A percentile compares a stretch with the other conserved stretches of the same genome.
These are phyloP conservation scores for Tetrapyrgos nigripes DNA, from an alignment of 1,284 basidiomycete species.

Conservation along the genomic window DNA sequence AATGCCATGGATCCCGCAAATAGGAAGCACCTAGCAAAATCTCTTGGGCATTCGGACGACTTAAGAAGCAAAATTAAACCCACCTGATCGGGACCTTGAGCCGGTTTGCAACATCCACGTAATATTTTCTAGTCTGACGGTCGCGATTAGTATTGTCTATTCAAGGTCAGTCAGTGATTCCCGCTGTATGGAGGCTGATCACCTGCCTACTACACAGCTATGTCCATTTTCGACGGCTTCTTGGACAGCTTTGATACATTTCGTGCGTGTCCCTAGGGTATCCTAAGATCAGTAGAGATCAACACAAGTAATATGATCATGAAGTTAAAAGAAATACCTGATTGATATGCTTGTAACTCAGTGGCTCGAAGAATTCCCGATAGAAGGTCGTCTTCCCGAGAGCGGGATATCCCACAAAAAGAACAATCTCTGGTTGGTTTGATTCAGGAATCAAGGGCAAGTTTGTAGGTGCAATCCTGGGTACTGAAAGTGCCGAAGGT, in stretches of 20 bases:
- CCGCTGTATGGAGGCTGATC: neutral
- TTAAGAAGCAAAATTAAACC: conserved; percentile 43
- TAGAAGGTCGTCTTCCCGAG: conserved; percentile 90
- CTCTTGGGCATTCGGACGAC: neutral
- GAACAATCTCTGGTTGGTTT: conserved; percentile 61
- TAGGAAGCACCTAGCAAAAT: conserved; percentile 66
- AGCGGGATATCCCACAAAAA: conserved; percentile 90
- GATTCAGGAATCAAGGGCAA: conserved; percentile 60
- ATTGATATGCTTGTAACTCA: conserved; percentile 83
- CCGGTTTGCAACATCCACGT: conserved; percentile 70
- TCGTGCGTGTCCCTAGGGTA: conserved; percentile 72
- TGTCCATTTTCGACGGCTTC: conserved; percentile 60
- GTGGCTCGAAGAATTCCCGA: conserved; percentile 68
- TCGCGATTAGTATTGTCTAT: conserved; percentile 90
- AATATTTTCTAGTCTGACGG: conserved; percentile 67
- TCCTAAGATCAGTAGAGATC: conserved; percentile 46
- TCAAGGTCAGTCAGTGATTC: neutral
- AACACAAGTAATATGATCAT: neutral
- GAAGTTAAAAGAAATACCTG: conserved; percentile 44
- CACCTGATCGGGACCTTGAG: conserved; percentile 66
- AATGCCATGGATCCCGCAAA: conserved; percentile 79
- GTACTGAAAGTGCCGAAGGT: conserved; percentile 45
- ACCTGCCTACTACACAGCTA: conserved; percentile 80
- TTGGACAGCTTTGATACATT: conserved; percentile 74
- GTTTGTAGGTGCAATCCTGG: conserved; percentile 66